These are phyloP conservation scores for Fagopyrum esculentum DNA, from an alignment of 148 eudicot species.

Conservation along the genomic window DNA sequence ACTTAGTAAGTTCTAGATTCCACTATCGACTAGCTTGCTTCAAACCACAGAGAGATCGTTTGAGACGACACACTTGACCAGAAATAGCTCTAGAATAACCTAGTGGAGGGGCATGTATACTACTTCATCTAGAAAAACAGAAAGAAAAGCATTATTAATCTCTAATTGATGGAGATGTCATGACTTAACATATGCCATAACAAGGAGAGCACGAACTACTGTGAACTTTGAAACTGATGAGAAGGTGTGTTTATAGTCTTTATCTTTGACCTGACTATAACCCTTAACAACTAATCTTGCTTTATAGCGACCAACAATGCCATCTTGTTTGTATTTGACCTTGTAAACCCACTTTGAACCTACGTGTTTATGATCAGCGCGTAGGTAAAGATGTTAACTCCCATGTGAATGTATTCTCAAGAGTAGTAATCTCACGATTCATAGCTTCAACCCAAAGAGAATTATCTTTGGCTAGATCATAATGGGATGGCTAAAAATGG, in stretches of 20 bases:
- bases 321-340: too few species aligned
- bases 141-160: background rate
- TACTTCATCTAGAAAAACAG: background rate
- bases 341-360: background rate
- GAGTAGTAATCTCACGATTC: background rate
- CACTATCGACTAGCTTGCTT: background rate
- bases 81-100: background rate
- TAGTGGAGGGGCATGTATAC: background rate
- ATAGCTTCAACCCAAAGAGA: background rate
- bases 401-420: constrained; percentile 4
- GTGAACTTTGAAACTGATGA: too few species aligned
- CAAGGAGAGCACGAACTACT: too few species aligned
- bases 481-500: background rate
- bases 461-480: background rate
- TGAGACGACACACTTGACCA: background rate
- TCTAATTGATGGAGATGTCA: too few species aligned
- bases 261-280: too few species aligned
- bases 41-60: background rate
- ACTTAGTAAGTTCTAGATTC: background rate
- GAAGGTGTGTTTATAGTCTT: too few species aligned
- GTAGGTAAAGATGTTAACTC: background rate
- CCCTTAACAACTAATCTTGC: too few species aligned
- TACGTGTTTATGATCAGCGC: background rate
- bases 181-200: too few species aligned
- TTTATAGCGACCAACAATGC: too few species aligned